Percentiles rank a stretch among this genome's conserved stretches.
These are phyloP conservation scores for Botrytis byssoidea DNA, from an alignment of 2,329 filamentous ascomycete species.

Conservation along the genomic window DNA sequence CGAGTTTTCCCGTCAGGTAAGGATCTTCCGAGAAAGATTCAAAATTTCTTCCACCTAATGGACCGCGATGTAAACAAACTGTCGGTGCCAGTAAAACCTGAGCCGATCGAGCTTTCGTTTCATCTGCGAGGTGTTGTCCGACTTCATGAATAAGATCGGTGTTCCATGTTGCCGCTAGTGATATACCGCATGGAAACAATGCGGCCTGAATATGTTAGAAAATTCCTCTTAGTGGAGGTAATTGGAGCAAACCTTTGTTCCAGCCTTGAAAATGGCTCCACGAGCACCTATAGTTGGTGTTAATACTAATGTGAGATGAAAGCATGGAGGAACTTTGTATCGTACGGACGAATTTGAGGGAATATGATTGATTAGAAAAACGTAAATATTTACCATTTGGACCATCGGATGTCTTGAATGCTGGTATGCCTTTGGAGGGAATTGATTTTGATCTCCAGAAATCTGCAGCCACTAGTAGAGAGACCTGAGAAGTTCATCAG, in stretches of 20 bases:
- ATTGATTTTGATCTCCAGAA: slow-evolving; percentile 70
- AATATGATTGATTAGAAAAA: no score
- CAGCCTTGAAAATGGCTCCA: slow-evolving; percentile 66
- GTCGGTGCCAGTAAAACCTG: slow-evolving; percentile 74
- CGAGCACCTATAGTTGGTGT: slow-evolving; percentile 45
- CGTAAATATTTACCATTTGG: slow-evolving; percentile 53
- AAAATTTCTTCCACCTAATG: slow-evolving; percentile 81
- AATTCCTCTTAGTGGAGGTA: neutral
- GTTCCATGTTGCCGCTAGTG: slow-evolving; percentile 78
- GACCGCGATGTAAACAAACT: slow-evolving; percentile 78
- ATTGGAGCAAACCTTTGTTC: slow-evolving; percentile 51
- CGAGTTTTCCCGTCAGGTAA: slow-evolving; percentile 70
- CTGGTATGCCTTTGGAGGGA: slow-evolving; percentile 60
- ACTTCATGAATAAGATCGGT: slow-evolving; percentile 65
- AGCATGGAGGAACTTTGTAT: neutral
- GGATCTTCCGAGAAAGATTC: slow-evolving; percentile 87
- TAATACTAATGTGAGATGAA: neutral
- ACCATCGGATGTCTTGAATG: slow-evolving; percentile 66
- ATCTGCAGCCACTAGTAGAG: slow-evolving; percentile 59
- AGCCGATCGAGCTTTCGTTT: slow-evolving; percentile 70
- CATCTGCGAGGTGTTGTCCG: slow-evolving; percentile 68
- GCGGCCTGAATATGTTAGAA: slow-evolving; percentile 54
- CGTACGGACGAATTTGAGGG: neutral
- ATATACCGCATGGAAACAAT: slow-evolving; percentile 76
- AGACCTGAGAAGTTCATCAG: slow-evolving; percentile 46